phyloP scores from a whole-genome alignment of 2,329 filamentous ascomycete genomes.

The Aspergillus floridensis region DNA sequence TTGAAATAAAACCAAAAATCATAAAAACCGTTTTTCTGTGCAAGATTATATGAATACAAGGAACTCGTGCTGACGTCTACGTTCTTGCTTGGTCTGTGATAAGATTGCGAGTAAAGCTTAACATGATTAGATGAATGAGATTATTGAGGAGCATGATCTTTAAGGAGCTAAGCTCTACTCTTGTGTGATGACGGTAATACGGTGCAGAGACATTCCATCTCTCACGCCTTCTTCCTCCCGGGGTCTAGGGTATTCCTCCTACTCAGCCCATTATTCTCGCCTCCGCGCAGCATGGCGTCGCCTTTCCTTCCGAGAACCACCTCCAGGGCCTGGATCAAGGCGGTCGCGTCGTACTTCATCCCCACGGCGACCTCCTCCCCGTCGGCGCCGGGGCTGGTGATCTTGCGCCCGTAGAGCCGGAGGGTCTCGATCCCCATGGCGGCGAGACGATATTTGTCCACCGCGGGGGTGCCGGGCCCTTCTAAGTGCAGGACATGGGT shows the following conservation, averaged over 20 bases:
- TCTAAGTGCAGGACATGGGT: conserved; percentile 82
- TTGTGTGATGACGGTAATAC: neutral
- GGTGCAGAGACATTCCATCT: too few relatives aligned
- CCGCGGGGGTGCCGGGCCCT: conserved; percentile 64
- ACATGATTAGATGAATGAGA: too few relatives aligned
- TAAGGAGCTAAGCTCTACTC: neutral
- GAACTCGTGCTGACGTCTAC: too few relatives aligned
- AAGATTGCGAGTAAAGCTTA: too few relatives aligned
- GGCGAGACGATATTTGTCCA: conserved; percentile 64
- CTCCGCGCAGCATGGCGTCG: conserved; percentile 49
- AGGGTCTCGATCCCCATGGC: conserved; percentile 73
- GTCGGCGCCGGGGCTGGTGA: conserved; percentile 31
- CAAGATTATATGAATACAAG: neutral
- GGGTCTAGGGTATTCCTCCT: conserved; percentile 59
- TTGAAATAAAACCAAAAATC: neutral
- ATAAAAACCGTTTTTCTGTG: neutral
- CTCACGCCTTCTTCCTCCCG: conserved; percentile 23
- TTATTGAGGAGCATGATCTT: neutral
- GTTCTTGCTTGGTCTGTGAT: too few relatives aligned
- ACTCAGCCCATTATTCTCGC: conserved; percentile 43
- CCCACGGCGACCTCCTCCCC: conserved; percentile 51
- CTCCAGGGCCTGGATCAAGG: conserved; percentile 71
- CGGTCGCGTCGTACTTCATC: conserved; percentile 72
- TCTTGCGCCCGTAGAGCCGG: conserved; percentile 69
- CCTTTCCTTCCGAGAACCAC: conserved; percentile 67